Conservation (phyloP, 345 rosid genomes). For the Ceriops decandra region DNA sequence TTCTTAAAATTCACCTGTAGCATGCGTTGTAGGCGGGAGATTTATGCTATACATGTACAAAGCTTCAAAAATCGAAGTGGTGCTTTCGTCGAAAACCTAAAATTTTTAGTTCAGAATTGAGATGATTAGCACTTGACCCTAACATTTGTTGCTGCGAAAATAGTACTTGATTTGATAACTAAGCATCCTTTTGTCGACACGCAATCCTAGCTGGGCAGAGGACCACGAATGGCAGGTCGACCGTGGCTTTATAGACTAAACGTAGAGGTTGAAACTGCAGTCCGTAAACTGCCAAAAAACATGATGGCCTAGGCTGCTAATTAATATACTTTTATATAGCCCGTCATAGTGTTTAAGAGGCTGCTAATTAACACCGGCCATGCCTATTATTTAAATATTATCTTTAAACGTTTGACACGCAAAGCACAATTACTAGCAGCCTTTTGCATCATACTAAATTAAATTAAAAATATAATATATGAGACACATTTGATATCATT, state of each 20-base stretch:
- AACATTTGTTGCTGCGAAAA: not conserved
- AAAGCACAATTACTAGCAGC: conserved; percentile 7
- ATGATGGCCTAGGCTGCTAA: not conserved
- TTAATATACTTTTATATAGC: not conserved
- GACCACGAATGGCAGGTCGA: conserved; percentile 16
- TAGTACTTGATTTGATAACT: conserved; percentile 4
- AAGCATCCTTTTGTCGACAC: conserved; percentile 27
- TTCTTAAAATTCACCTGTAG: too few relatives aligned
- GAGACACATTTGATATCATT: too few relatives aligned
- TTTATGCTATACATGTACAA: too few relatives aligned
- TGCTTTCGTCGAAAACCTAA: too few relatives aligned
- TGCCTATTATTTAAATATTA: not conserved
- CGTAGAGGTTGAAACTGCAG: conserved; percentile 29
- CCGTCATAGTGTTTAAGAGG: too few relatives aligned
- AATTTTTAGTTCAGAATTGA: too few relatives aligned
- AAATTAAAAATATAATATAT: too few relatives aligned
- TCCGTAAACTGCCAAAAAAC: not conserved
- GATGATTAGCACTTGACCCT: not conserved
- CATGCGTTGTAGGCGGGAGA: too few relatives aligned
- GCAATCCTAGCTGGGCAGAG: not conserved
- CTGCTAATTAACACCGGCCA: too few relatives aligned
- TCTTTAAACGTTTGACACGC: not conserved
- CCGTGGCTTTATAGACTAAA: conserved; percentile 9
- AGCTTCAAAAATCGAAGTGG: too few relatives aligned
- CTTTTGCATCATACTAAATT: conserved; percentile 6